Conservation (phyloP, 139 green algal species). For the Chlorella vulgaris region DNA sequence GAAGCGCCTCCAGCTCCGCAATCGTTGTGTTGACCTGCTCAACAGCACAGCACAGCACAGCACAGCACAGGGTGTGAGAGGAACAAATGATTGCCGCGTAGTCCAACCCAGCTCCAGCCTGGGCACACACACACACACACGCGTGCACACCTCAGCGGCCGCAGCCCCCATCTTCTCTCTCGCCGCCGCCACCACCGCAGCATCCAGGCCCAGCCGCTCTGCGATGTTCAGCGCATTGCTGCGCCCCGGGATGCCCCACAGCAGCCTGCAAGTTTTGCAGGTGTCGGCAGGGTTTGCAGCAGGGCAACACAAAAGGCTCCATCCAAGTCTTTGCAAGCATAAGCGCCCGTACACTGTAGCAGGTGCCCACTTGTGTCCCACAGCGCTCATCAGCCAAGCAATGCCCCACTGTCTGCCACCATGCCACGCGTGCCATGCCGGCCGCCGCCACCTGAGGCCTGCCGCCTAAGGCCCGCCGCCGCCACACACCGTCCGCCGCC, state of each 20-base stretch:
- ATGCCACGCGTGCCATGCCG: too few species aligned
- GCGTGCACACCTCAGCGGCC: slow-evolving; percentile 35
- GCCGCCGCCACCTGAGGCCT: too few species aligned
- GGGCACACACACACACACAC: too few species aligned
- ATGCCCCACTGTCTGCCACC: too few species aligned
- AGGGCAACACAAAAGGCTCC: too few species aligned
- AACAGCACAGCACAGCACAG: neutral
- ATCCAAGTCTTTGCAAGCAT: too few species aligned
- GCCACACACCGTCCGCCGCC: neutral
- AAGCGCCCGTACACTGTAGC: too few species aligned
- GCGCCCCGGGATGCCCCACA: slow-evolving; percentile 86
- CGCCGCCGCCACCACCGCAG: slow-evolving; percentile 66
- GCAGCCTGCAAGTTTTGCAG: slow-evolving; percentile 52
- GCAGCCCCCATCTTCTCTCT: slow-evolving; percentile 55
- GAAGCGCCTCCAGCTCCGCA: slow-evolving; percentile 38
- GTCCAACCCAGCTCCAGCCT: too few species aligned
- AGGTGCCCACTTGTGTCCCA: too few species aligned
- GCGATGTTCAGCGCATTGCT: slow-evolving; percentile 87
- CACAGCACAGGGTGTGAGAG: neutral
- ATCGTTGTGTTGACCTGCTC: slow-evolving; percentile 37
- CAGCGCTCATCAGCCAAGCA: too few species aligned
- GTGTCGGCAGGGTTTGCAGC: neutral
- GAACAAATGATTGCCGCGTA: neutral
- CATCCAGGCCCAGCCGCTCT: slow-evolving; percentile 72
- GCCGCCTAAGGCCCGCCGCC: too few species aligned